Base-by-base conservation (phyloP, 768 basidiomycete species). In the Suillus occidentalis region DNA sequence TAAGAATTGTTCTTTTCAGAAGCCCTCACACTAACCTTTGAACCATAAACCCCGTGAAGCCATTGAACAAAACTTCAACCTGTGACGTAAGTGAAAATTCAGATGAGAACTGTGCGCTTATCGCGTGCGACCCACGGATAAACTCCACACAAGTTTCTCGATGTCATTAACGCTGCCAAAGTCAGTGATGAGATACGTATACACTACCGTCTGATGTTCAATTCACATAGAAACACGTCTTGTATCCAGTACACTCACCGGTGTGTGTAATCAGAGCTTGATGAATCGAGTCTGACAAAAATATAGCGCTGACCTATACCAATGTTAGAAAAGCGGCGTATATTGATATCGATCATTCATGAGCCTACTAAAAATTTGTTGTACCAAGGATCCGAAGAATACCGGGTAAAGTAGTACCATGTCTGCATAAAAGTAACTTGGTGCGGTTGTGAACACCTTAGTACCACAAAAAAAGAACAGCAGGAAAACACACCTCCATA, bases 251-350 rank as follows among this genome's bases (percentile, higher is more conserved):
- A 4, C 4, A 61, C 73, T 31, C 69, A 83, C 84, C 73, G 14
- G 83, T 81, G 66, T 85, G 83, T 3, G 81, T 78, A 67, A 86
- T 85, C 40, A 85, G 72, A 6, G 72, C 76, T 70, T 86, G 84
- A 67, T 86, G 84, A 4, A 83, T 66, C 0, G 83, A 82, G 67
- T 85, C 84, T 69, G 81, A 84, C 9, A 77, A 2, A 77, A 85
- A 81, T 13, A 85, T 83, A 22, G 80, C 75, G 28, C 73, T 76
- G 45, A 85, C 85, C 84, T 86, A 45, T 20, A 25, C 6, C 25
- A 31, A 36, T 22, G n/a, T 69, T 22, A 55, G 14, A 14, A 36
- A 20, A n/a, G 12, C 6, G 31, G 37, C 25, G 64, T 42, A 25
- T 39, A n/a, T n/a, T n/a, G n/a, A n/a, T n/a, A 36, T 25, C 5